These are phyloP conservation scores for Chrysoporthe austroafricana DNA, from an alignment of 2,329 filamentous ascomycete genomes.

Conservation along the genomic window DNA sequence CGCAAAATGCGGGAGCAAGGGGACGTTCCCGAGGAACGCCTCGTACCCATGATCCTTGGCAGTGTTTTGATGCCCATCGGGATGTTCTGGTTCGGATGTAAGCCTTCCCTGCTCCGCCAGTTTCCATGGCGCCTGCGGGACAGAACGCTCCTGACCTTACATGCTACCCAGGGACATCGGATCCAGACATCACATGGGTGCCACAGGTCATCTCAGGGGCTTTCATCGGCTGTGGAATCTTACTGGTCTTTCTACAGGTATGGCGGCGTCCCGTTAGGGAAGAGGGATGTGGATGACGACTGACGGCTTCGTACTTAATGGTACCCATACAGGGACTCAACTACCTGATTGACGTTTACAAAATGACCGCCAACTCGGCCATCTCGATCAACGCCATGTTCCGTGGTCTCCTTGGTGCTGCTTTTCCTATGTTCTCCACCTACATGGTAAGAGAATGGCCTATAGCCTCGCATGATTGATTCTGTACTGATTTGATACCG, in stretches of 20 bases:
- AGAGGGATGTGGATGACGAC: background rate
- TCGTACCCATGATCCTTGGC: background rate
- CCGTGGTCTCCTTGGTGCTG: constrained; percentile 55
- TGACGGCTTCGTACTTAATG: constrained; percentile 13
- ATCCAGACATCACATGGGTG: background rate
- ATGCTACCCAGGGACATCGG: background rate
- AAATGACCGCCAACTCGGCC: constrained; percentile 59
- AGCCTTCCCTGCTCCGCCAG: background rate
- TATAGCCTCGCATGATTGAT: constrained; percentile 53
- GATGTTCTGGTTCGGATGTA: background rate
- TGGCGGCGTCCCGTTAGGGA: background rate
- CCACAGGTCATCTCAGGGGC: background rate
- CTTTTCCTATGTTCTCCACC: constrained; percentile 60
- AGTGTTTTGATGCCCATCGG: background rate
- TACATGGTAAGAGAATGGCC: constrained; percentile 42
- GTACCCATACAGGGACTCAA: constrained; percentile 38
- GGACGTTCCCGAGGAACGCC: background rate
- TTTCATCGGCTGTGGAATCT: background rate
- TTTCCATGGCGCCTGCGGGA: background rate
- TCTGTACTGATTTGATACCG: background rate
- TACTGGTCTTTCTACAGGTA: constrained; percentile 30
- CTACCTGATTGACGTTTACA: constrained; percentile 65
- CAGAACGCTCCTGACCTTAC: background rate
- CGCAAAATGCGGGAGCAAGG: constrained; percentile 32
- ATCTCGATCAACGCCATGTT: constrained; percentile 64